phyloP scores from a whole-genome alignment of 495 filamentous ascomycete genomes.

The Coniosporium apollinis region DNA sequence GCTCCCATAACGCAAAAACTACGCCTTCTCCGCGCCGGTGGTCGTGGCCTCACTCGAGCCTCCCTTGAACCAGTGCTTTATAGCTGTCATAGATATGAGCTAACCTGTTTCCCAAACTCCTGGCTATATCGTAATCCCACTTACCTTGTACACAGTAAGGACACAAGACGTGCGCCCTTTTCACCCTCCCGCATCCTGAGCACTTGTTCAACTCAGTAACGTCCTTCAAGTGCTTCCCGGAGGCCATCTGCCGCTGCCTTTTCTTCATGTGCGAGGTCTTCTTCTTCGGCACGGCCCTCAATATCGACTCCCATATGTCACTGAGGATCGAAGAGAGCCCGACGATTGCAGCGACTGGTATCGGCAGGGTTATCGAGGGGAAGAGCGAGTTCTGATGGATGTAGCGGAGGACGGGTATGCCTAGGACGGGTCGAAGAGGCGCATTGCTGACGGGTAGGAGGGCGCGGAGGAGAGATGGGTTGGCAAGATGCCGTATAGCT shows the following conservation, averaged over 20 bases:
- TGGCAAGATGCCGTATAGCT: constrained; percentile 15
- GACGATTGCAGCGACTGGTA: constrained; percentile 12
- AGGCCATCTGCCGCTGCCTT: constrained; percentile 77
- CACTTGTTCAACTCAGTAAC: constrained; percentile 73
- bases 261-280: constrained; percentile 97
- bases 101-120: too few relatives aligned
- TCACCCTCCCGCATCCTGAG: constrained; percentile 69
- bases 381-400: constrained; percentile 10
- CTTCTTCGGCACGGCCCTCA: constrained; percentile 93
- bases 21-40: too few relatives aligned
- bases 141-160: constrained; percentile 62
- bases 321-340: constrained; percentile 38
- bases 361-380: constrained; percentile 4
- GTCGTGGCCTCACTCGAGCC: too few relatives aligned
- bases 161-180: constrained; percentile 77
- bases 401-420: constrained; percentile 14
- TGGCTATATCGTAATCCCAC: too few relatives aligned
- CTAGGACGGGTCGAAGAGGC: constrained; percentile 14
- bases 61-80: too few relatives aligned
- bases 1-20: too few relatives aligned
- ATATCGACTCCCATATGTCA: constrained; percentile 79
- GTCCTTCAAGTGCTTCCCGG: constrained; percentile 88
- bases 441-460: constrained; percentile 20
- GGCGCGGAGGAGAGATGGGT: constrained; percentile 14
- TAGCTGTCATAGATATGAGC: too few relatives aligned